Conservation (phyloP, 495 filamentous ascomycete species). For the Penicillium bialowiezense region DNA sequence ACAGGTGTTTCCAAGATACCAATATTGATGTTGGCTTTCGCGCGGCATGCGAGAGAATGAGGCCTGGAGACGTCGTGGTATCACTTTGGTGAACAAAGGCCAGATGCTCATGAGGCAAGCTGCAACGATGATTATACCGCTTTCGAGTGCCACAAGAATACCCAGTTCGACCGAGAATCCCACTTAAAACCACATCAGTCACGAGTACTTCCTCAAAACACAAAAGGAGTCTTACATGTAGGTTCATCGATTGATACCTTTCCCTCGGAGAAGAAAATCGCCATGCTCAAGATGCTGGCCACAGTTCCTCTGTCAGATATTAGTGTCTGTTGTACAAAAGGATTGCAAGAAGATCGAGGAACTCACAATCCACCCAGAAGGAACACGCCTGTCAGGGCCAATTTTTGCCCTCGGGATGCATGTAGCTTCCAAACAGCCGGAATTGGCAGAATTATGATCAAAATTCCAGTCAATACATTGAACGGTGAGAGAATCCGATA, state of each 20-base stretch:
- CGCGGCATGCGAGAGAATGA: background rate
- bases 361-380: constrained; percentile 25
- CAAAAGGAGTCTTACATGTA: constrained; percentile 12
- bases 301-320: constrained; percentile 11
- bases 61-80: constrained; percentile 6
- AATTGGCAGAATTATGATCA: constrained; percentile 38
- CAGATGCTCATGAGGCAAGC: constrained; percentile 21
- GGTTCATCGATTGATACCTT: constrained; percentile 4
- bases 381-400: constrained; percentile 22
- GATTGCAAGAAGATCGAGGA: background rate
- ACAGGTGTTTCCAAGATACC: background rate
- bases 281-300: constrained; percentile 18
- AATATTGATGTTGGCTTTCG: background rate
- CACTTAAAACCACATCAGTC: background rate
- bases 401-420: constrained; percentile 10
- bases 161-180: constrained; percentile 13
- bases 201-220: background rate
- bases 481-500: constrained; percentile 22
- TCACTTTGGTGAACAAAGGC: constrained; percentile 15
- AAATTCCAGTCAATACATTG: constrained; percentile 31
- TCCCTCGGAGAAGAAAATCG: constrained; percentile 10
- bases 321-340: background rate
- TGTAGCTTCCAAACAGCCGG: constrained; percentile 33
- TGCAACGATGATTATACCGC: constrained; percentile 14
- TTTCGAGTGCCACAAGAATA: constrained; percentile 12